phyloP scores from a whole-genome alignment of 306 rosid genomes.

The Trifolium repens region DNA sequence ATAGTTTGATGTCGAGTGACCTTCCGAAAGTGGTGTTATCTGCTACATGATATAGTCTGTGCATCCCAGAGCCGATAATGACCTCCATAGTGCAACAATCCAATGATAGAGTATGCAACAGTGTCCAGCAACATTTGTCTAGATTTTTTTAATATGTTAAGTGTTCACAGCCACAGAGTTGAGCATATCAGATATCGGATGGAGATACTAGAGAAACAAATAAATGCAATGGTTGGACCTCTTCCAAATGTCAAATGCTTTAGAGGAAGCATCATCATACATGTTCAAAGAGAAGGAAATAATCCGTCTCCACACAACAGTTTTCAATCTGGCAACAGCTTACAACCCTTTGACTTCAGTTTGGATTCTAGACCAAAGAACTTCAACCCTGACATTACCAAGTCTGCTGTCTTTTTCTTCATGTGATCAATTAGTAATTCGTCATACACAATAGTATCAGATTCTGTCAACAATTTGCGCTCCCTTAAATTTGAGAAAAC shows the following conservation, averaged over 20 bases:
- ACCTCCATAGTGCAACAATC: background rate
- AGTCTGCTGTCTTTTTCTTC: conserved; percentile 84
- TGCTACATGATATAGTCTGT: background rate
- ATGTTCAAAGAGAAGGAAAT: conserved; percentile 7
- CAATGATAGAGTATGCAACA: background rate
- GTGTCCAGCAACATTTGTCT: background rate
- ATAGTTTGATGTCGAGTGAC: background rate
- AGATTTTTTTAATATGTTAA: background rate
- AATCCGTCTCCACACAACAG: background rate
- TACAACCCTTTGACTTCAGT: conserved; percentile 74
- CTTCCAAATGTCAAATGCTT: conserved; percentile 21
- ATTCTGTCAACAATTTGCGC: conserved; percentile 63
- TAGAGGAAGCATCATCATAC: background rate
- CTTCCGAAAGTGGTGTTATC: background rate
- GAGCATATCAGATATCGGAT: conserved; percentile 22
- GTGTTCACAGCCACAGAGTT: background rate
- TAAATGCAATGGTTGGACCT: background rate
- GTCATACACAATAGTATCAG: conserved; percentile 66
- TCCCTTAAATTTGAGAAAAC: conserved; percentile 64
- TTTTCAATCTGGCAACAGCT: conserved; percentile 56
- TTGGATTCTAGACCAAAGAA: conserved; percentile 83
- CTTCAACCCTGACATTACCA: conserved; percentile 76
- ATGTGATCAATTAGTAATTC: conserved; percentile 80
- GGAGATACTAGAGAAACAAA: conserved; percentile 5
- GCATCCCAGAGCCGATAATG: background rate